phyloP scores from a whole-genome alignment of 805 yeast species.

The Trichomonascus vanleenenianus region DNA sequence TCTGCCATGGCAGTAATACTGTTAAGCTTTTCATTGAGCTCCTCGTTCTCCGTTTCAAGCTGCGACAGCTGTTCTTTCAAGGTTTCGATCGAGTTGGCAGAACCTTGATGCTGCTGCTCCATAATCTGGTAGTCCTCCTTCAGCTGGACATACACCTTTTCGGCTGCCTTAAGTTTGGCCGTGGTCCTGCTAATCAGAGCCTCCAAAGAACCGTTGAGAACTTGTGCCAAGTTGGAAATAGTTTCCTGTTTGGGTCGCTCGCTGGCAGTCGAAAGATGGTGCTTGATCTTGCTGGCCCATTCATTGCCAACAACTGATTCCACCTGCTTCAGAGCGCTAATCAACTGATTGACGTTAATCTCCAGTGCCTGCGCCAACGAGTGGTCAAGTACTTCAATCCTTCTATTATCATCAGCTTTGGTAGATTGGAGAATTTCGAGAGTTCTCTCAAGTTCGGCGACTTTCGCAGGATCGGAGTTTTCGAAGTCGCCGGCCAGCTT shows the following conservation, averaged over 20 bases:
- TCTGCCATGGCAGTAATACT: neutral
- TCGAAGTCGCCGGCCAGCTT: neutral
- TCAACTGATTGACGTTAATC: constrained; percentile 1
- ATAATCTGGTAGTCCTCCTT: neutral
- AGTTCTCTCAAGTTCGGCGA: constrained; percentile 4
- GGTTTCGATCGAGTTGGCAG: neutral
- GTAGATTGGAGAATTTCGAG: constrained; percentile 6
- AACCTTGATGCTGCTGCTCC: neutral
- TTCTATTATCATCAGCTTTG: constrained; percentile 5
- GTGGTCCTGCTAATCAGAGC: neutral
- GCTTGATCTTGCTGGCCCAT: neutral
- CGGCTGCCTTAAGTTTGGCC: neutral
- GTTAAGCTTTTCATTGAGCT: neutral
- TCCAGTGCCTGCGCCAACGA: constrained; percentile 3
- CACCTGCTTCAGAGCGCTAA: constrained; percentile 3
- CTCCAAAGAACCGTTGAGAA: neutral
- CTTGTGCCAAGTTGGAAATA: neutral
- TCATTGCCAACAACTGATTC: constrained; percentile 4
- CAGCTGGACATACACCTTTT: neutral
- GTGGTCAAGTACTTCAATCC: constrained; percentile 6
- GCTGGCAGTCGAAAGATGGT: neutral
- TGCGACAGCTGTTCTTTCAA: neutral
- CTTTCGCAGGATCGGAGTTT: neutral
- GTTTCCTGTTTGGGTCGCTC: neutral
- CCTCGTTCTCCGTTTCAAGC: neutral